These are phyloP conservation scores for Erucastrum elatum DNA, from an alignment of 345 rosid genomes.

Conservation along the genomic window DNA sequence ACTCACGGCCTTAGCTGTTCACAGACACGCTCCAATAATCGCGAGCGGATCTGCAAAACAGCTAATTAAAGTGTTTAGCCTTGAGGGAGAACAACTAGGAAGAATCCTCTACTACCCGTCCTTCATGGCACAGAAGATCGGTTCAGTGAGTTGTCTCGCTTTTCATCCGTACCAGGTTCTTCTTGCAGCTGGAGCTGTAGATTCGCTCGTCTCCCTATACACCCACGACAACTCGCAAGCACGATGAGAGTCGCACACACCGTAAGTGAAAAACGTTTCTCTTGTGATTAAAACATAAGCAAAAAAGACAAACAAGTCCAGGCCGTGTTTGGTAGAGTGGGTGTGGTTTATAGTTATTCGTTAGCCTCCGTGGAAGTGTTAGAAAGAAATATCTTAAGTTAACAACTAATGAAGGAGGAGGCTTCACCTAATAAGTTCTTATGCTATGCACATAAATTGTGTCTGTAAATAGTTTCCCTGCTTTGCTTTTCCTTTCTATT, in stretches of 20 bases:
- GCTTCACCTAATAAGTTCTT: slow-evolving; percentile 40
- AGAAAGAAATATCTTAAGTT: slow-evolving; percentile 20
- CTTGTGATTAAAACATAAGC: slow-evolving; percentile 9
- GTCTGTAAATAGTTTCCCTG: slow-evolving; percentile 39
- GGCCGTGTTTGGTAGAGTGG: slow-evolving; percentile 25
- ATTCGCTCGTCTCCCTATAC: slow-evolving; percentile 76
- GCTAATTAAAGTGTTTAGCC: slow-evolving; percentile 79
- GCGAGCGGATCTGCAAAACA: slow-evolving; percentile 97
- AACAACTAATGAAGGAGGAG: slow-evolving; percentile 28
- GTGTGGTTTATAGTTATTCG: slow-evolving; percentile 40
- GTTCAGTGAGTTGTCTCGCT: slow-evolving; percentile 88
- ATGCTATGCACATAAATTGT: slow-evolving; percentile 33
- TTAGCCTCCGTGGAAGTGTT: slow-evolving; percentile 36
- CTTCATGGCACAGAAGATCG: slow-evolving; percentile 97
- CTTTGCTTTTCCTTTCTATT: not conserved
- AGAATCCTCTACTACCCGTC: slow-evolving; percentile 70
- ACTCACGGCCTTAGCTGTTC: slow-evolving; percentile 93
- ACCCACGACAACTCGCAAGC: slow-evolving; percentile 59
- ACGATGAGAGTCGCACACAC: slow-evolving; percentile 37
- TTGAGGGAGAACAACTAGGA: slow-evolving; percentile 77
- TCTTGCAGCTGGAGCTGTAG: slow-evolving; percentile 93
- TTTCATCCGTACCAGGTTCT: slow-evolving; percentile 94
- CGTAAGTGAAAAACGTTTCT: slow-evolving; percentile 5
- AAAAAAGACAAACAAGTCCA: slow-evolving; percentile 1
- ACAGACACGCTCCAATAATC: slow-evolving; percentile 87